Evolutionary conservation across 2,329 filamentous ascomycete genomes (phyloP), one percentile per base, ranked within the genome.

Genomic region (Stemphylium lycopersici): DNA sequence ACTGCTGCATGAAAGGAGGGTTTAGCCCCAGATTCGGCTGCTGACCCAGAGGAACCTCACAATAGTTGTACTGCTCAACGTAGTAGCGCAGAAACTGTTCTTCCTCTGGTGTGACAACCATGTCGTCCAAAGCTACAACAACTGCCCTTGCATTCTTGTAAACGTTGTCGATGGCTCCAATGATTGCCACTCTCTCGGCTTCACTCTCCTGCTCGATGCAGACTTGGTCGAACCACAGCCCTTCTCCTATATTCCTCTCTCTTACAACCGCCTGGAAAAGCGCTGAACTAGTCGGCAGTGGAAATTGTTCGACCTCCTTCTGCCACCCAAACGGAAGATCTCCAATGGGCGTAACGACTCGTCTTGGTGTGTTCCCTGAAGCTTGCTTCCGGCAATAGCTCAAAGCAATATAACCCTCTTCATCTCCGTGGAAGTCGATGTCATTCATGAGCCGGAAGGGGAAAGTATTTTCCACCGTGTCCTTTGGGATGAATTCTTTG

Each of bases 151-250:
- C 77, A 31, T 75, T 78, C 32, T 68, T 62, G 62, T 79, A 80
- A 4, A 80, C 74, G 50, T 68, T 63, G 44, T 79, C 77, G 63
- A 79, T 78, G 1, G 74, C 70, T 16, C 73, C 76, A 50, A 79
- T 73, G 1, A 73, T 69, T n/a, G 70, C 64, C 1, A 69, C 73
- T 39, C 70, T 77, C 55, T 79, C 77, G 1, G 53, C 55, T 37
- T 78, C 72, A 33, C 74, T 71, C 2, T 76, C 70, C 47, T 78
- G 74, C 40, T 78, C 70, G 51, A 79, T 77, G 60, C 76, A 79
- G 6, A 79, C 76, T 55, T 79, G 77, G 55, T 80, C 78, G 36
- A 78, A 76, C 77, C 77, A 80, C 4, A 80, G 52, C 6, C 77
- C 78, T 60, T 79, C 78, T 6, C 64, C 62, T 15, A 67, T 62